These are phyloP conservation scores for Harrya chromipes DNA, from an alignment of 768 basidiomycete genomes.

Conservation along the genomic window DNA sequence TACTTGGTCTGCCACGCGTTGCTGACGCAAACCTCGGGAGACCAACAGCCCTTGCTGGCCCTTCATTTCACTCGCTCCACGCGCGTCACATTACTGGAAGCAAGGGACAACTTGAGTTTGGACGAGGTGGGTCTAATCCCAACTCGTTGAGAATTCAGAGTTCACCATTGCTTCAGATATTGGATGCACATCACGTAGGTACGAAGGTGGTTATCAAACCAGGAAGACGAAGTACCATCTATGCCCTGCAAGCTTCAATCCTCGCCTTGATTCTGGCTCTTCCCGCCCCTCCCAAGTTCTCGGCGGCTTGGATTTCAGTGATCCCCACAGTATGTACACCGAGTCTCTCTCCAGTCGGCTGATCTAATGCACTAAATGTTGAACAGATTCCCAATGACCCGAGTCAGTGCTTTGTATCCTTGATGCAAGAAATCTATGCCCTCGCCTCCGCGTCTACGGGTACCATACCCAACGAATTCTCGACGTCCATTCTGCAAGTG, in stretches of 20 bases:
- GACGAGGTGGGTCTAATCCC: slow-evolving; percentile 28
- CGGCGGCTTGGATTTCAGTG: slow-evolving; percentile 47
- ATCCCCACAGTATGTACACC: slow-evolving; percentile 32
- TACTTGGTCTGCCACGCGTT: slow-evolving; percentile 65
- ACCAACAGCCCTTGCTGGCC: slow-evolving; percentile 56
- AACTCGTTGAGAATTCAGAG: neutral
- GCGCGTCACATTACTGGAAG: slow-evolving; percentile 43
- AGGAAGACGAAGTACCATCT: slow-evolving; percentile 50
- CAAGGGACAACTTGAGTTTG: slow-evolving; percentile 34
- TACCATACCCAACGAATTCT: slow-evolving; percentile 40
- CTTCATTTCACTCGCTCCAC: slow-evolving; percentile 45
- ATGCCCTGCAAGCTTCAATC: slow-evolving; percentile 57
- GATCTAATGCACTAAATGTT: slow-evolving; percentile 13
- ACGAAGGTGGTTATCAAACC: slow-evolving; percentile 57
- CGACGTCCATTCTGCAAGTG: slow-evolving; percentile 54
- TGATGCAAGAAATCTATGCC: slow-evolving; percentile 64
- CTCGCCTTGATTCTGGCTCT: slow-evolving; percentile 51
- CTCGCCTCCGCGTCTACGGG: slow-evolving; percentile 57
- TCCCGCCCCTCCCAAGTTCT: slow-evolving; percentile 37
- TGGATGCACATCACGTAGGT: slow-evolving; percentile 43
- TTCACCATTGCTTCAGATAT: slow-evolving; percentile 35
- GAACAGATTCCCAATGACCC: slow-evolving; percentile 11
- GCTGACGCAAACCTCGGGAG: slow-evolving; percentile 52
- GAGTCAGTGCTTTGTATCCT: slow-evolving; percentile 47
- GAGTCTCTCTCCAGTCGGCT: neutral